phyloP scores from a whole-genome alignment of 192 early-diverging fungal genomes.

The Spinellus fusiger region DNA sequence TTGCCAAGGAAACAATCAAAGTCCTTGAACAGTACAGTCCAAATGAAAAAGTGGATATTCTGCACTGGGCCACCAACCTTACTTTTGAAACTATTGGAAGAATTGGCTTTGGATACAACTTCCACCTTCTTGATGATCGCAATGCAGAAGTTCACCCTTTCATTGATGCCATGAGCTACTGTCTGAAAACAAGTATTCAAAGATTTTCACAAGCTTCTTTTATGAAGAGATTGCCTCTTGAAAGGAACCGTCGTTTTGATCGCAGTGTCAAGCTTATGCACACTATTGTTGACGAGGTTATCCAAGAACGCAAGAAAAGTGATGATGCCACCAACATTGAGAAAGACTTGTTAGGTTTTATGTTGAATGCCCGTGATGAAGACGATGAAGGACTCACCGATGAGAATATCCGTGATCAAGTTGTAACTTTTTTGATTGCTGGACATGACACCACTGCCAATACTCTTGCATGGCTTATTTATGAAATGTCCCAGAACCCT shows the following conservation, averaged over 20 bases:
- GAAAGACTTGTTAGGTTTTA: slow-evolving; percentile 48
- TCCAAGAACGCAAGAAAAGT: slow-evolving; percentile 33
- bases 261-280: slow-evolving; percentile 33
- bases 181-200: slow-evolving; percentile 7
- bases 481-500: slow-evolving; percentile 21
- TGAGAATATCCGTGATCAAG: slow-evolving; percentile 51
- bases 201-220: slow-evolving; percentile 11
- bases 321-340: slow-evolving; percentile 26
- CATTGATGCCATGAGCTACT: slow-evolving; percentile 30
- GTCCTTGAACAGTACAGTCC: slow-evolving; percentile 30
- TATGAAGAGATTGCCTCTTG: slow-evolving; percentile 38
- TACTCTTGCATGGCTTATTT: slow-evolving; percentile 25
- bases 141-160: slow-evolving; percentile 26
- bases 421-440: slow-evolving; percentile 56
- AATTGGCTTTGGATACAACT: slow-evolving; percentile 53
- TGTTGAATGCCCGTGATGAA: slow-evolving; percentile 42
- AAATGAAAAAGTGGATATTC: slow-evolving; percentile 32
- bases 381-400: slow-evolving; percentile 32
- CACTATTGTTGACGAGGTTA: slow-evolving; percentile 38
- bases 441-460: slow-evolving; percentile 37
- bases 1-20: slow-evolving; percentile 23
- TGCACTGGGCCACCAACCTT: slow-evolving; percentile 46
- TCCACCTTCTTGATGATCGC: slow-evolving; percentile 24
- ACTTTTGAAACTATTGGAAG: slow-evolving; percentile 52
- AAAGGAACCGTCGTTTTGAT: slow-evolving; percentile 38